phyloP scores from a whole-genome alignment of 2,329 filamentous ascomycete species.

The Fusarium miscanthi region DNA sequence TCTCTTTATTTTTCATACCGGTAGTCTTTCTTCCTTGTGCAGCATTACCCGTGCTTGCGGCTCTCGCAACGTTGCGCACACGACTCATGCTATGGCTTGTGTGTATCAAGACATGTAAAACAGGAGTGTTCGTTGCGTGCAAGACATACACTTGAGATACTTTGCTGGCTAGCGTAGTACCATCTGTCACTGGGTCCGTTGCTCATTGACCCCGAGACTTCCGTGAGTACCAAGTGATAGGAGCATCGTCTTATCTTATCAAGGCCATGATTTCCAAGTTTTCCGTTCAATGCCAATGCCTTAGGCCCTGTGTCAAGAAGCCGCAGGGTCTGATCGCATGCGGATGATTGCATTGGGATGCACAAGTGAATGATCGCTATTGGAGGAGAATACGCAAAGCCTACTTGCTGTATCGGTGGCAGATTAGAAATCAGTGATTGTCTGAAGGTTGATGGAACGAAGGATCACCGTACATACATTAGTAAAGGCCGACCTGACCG shows the following conservation, averaged over 20 bases:
- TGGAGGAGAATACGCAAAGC: neutral
- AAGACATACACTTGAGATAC: neutral
- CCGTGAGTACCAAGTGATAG: neutral
- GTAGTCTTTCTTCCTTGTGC: neutral
- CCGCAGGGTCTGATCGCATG: constrained; percentile 17
- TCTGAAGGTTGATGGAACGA: constrained; percentile 15
- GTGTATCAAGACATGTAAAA: neutral
- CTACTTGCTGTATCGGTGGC: neutral
- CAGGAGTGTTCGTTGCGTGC: neutral
- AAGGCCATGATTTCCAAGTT: neutral
- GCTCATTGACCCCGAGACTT: neutral
- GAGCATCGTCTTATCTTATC: neutral
- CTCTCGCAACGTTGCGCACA: constrained; percentile 9
- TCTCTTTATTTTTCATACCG: neutral
- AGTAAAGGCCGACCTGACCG: constrained; percentile 17
- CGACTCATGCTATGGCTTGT: constrained; percentile 14
- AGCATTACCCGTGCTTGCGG: constrained; percentile 7
- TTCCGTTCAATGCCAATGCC: neutral
- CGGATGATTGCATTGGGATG: neutral
- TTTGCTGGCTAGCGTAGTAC: neutral
- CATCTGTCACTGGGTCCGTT: neutral
- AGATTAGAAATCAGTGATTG: constrained; percentile 7
- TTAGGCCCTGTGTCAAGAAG: neutral
- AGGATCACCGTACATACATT: constrained; percentile 20
- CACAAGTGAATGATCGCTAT: neutral